A percentile compares a stretch with the other conserved stretches of the same genome.
These are phyloP conservation scores for Fusarium scirpi DNA, from an alignment of 2,329 filamentous ascomycete species.

Conservation along the genomic window DNA sequence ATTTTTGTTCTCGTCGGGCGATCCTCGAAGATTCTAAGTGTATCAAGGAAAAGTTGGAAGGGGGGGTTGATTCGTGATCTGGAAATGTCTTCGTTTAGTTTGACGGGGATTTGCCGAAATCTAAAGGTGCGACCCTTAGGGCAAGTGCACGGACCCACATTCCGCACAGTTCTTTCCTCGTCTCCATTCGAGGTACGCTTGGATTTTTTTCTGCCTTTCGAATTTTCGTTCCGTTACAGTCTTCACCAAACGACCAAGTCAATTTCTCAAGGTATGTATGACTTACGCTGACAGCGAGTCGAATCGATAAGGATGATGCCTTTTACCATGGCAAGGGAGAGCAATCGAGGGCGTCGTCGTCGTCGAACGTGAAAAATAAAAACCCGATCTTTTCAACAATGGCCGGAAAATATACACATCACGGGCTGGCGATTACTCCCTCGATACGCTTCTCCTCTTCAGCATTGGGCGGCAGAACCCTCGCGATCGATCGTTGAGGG, in stretches of 20 bases:
- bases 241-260: constrained; percentile 45
- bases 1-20: constrained; percentile 68
- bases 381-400: constrained; percentile 29
- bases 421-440: constrained; percentile 38
- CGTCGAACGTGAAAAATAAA: constrained; percentile 39
- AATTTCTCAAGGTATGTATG: constrained; percentile 61
- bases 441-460: constrained; percentile 74
- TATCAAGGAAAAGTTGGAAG: constrained; percentile 48
- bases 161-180: constrained; percentile 48
- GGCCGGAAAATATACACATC: constrained; percentile 9
- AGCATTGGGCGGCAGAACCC: constrained; percentile 79
- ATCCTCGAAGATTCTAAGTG: constrained; percentile 73
- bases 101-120: constrained; percentile 55
- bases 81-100: constrained; percentile 48
- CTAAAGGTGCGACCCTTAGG: constrained; percentile 55
- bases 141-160: constrained; percentile 59
- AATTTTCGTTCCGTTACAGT: constrained; percentile 44
- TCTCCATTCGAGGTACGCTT: constrained; percentile 12
- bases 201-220: constrained; percentile 24
- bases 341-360: constrained; percentile 64
- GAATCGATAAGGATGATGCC: constrained; percentile 56
- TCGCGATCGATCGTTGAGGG: constrained; percentile 67
- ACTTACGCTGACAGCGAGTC: constrained; percentile 48
- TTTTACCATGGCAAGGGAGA: constrained; percentile 69
- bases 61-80: constrained; percentile 49